A percentile compares a stretch with the other conserved stretches of the same genome.
Evolutionary conservation across 495 filamentous ascomycete genomes (phyloP).

Genomic region (Neurospora sp.): DNA sequence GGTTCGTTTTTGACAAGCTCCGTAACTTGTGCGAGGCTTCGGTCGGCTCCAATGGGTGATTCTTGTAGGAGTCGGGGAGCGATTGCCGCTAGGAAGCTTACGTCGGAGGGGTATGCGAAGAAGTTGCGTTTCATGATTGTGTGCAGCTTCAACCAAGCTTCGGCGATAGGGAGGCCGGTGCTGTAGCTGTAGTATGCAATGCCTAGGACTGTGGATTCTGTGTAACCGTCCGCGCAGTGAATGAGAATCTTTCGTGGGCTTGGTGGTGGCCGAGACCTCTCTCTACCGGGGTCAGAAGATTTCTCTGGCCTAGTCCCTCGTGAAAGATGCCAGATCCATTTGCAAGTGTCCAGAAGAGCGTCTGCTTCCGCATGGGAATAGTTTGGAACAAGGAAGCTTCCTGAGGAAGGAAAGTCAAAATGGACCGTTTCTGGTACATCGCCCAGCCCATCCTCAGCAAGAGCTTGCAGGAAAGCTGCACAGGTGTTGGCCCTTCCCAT

Average conservation of each 20-base stretch:
- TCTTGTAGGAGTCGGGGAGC: constrained; percentile 57
- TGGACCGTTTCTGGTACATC: neutral
- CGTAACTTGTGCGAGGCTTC: constrained; percentile 34
- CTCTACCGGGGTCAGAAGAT: neutral
- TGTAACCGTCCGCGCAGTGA: constrained; percentile 93
- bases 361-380: constrained; percentile 73
- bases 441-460: constrained; percentile 35
- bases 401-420: constrained; percentile 79
- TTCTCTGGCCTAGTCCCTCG: constrained; percentile 39
- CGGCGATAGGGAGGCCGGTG: constrained; percentile 65
- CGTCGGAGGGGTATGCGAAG: constrained; percentile 89
- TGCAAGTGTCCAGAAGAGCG: constrained; percentile 72
- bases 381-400: constrained; percentile 72
- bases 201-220: constrained; percentile 77
- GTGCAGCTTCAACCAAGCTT: constrained; percentile 83
- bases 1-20: constrained; percentile 45
- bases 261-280: constrained; percentile 24
- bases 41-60: constrained; percentile 31
- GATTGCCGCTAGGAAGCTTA: constrained; percentile 63
- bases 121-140: constrained; percentile 77
- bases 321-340: constrained; percentile 77
- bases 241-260: constrained; percentile 61
- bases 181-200: constrained; percentile 89
- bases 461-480: constrained; percentile 29
- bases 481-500: constrained; percentile 56